phyloP scores from a whole-genome alignment of 805 yeast species.

The Yarrowia sp. region DNA sequence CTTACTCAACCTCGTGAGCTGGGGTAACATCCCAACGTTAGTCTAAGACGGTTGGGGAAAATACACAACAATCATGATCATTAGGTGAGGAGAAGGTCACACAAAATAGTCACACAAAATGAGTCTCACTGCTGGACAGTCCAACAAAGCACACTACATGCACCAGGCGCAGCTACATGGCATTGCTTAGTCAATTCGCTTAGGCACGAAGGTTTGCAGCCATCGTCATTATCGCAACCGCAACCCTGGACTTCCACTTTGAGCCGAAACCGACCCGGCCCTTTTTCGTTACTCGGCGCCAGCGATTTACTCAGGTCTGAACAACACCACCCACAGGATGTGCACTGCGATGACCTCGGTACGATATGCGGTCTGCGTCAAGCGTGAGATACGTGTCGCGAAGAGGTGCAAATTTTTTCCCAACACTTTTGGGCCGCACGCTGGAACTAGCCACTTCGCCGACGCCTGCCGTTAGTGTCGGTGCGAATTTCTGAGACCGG shows the following conservation, averaged over 20 bases:
- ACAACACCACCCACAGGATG: no score
- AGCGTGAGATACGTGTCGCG: no score
- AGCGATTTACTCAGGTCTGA: no score
- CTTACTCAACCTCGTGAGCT: no score
- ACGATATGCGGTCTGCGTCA: not conserved
- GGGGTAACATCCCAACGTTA: no score
- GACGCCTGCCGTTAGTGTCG: constrained; percentile 24
- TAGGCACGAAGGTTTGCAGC: not conserved
- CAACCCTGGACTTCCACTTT: not conserved
- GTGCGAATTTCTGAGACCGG: constrained; percentile 14
- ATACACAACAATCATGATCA: no score
- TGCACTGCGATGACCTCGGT: constrained; percentile 1
- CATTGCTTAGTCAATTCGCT: constrained; percentile 4
- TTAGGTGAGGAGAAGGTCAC: no score
- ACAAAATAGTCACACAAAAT: no score
- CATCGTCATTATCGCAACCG: not conserved
- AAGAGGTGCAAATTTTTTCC: not conserved
- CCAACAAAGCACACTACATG: no score
- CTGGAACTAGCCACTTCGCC: not conserved
- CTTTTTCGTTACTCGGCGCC: constrained; percentile 13
- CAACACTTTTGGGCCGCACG: not conserved
- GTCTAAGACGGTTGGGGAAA: no score
- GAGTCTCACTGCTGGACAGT: no score
- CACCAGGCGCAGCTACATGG: not conserved
- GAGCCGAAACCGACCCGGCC: not conserved